Conservation (phyloP, 2,329 filamentous ascomycete genomes). For the Hymenotorrendiella dingleyae region DNA sequence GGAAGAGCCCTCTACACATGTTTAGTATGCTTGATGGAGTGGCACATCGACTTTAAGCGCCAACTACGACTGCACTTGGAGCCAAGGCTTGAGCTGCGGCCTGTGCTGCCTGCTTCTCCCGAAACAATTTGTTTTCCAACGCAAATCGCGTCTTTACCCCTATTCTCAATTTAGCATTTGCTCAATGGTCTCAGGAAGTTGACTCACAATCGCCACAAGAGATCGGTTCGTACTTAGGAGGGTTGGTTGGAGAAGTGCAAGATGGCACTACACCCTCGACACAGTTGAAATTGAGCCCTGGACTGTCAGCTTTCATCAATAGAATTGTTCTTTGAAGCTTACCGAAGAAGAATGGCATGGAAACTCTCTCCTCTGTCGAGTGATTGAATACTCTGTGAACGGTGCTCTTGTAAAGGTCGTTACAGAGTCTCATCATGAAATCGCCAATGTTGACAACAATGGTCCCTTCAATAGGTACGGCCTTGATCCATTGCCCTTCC, state of each 20-base stretch:
- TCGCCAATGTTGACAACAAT: slow-evolving; percentile 48
- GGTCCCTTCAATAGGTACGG: slow-evolving; percentile 39
- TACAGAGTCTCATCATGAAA: slow-evolving; percentile 45
- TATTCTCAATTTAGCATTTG: slow-evolving; percentile 8
- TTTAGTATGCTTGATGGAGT: no score
- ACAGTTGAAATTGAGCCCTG: slow-evolving; percentile 46
- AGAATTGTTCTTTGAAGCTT: slow-evolving; percentile 5
- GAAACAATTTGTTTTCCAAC: slow-evolving; percentile 22
- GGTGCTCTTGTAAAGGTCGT: slow-evolving; percentile 44
- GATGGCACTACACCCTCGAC: slow-evolving; percentile 43
- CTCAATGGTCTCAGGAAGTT: background rate
- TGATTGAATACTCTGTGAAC: slow-evolving; percentile 46
- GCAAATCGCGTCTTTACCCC: slow-evolving; percentile 30
- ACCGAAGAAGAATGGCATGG: slow-evolving; percentile 53
- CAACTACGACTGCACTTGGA: slow-evolving; percentile 24
- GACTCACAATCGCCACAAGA: slow-evolving; percentile 41
- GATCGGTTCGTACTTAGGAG: slow-evolving; percentile 45
- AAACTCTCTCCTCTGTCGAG: slow-evolving; percentile 38
- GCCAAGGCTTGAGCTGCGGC: slow-evolving; percentile 15
- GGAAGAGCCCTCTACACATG: no score
- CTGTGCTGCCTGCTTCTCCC: slow-evolving; percentile 16
- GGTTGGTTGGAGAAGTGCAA: slow-evolving; percentile 40
- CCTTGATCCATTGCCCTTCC: slow-evolving; percentile 39
- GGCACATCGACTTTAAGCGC: no score
- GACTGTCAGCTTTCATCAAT: background rate